Conservation (phyloP, 1,284 basidiomycete genomes). For the Trichosporon asahii region DNA sequence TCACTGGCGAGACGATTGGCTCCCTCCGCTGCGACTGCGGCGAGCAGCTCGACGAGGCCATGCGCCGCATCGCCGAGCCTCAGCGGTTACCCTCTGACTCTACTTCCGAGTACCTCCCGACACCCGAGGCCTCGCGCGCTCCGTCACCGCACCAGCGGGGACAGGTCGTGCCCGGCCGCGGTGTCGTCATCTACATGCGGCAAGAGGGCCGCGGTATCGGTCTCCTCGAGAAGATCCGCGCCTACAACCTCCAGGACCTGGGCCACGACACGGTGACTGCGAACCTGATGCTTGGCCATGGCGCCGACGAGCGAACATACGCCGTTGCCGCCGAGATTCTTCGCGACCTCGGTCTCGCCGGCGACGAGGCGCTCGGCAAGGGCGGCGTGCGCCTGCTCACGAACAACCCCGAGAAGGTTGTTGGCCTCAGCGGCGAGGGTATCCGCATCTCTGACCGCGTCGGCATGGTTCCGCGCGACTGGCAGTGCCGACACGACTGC, state of each 20-base stretch:
- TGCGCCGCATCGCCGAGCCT: slow-evolving; percentile 81
- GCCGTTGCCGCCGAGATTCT: slow-evolving; percentile 87
- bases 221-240: slow-evolving; percentile 89
- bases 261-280: slow-evolving; percentile 98
- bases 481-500: slow-evolving; percentile 56
- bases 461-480: slow-evolving; percentile 89
- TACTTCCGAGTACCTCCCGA: slow-evolving; percentile 29
- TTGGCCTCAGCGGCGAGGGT: slow-evolving; percentile 79
- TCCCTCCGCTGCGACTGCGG: slow-evolving; percentile 99
- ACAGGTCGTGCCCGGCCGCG: slow-evolving; percentile 63
- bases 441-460: slow-evolving; percentile 79
- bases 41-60: slow-evolving; percentile 95
- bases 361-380: slow-evolving; percentile 56
- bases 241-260: slow-evolving; percentile 97
- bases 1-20: slow-evolving; percentile 96
- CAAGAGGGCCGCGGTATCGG: slow-evolving; percentile 99
- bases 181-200: slow-evolving; percentile 93
- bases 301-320: slow-evolving; percentile 91
- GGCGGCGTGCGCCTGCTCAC: slow-evolving; percentile 78
- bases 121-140: slow-evolving; percentile 42
- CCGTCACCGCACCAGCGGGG: slow-evolving; percentile 24
- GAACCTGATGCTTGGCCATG: slow-evolving; percentile 90
- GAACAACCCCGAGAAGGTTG: slow-evolving; percentile 97
- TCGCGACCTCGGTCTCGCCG: slow-evolving; percentile 75
- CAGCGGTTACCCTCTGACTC: slow-evolving; percentile 35